Percentiles rank a stretch among this genome's conserved stretches.
Evolutionary conservation across 2,329 filamentous ascomycete genomes (phyloP).

Genomic region (Aspergillus felis): DNA sequence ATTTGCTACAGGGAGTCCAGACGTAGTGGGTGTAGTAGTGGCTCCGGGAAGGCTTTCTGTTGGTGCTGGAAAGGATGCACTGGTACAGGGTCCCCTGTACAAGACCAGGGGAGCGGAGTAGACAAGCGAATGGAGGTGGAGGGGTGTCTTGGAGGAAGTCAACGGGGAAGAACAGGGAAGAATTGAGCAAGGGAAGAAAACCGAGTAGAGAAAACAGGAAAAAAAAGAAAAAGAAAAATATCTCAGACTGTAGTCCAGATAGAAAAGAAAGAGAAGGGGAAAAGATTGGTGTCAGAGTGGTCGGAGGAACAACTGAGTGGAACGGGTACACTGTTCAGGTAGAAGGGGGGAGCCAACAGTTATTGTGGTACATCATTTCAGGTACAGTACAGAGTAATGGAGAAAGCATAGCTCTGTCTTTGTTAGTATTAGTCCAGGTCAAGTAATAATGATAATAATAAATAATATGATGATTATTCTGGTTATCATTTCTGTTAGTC

Average conservation of each 20-base stretch:
- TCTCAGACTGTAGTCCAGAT: not conserved
- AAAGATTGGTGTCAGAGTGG: not conserved
- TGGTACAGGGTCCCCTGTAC: constrained; percentile 7
- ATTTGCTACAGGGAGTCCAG: constrained; percentile 12
- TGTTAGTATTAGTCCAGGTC: not conserved
- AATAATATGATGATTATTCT: not conserved
- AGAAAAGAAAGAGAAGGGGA: no score
- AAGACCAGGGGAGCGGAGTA: constrained; percentile 1
- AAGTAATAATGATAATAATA: not conserved
- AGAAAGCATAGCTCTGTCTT: not conserved
- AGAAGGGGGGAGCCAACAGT: no score
- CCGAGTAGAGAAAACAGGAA: not conserved
- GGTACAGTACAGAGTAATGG: not conserved
- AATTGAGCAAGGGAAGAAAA: constrained; percentile 21
- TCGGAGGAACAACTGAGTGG: no score
- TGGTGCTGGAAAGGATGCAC: not conserved
- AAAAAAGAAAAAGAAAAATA: not conserved
- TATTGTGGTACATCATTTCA: not conserved
- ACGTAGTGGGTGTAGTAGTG: constrained; percentile 4
- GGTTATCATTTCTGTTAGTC: not conserved
- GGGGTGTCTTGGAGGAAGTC: not conserved
- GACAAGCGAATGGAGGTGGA: not conserved
- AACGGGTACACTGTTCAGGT: no score
- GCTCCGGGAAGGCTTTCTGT: not conserved
- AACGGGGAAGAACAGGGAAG: constrained; percentile 12